Base-by-base conservation (phyloP, 2,329 filamentous ascomycete species). In the Chlorencoelia australis region DNA sequence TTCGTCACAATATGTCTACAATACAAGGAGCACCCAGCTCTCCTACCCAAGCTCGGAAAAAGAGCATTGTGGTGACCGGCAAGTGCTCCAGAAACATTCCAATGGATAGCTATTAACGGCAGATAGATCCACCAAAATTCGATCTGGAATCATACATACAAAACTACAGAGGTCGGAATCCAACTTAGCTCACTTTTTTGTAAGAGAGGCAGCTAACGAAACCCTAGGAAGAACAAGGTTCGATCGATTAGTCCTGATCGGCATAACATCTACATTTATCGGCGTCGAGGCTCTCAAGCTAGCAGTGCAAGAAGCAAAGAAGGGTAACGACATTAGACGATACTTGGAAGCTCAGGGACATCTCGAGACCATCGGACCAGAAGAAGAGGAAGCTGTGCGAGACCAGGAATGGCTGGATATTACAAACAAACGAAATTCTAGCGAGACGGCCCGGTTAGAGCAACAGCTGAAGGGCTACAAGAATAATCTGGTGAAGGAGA, bases 401-500 rank as follows among this genome's bases (percentile, higher is more conserved):
- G 87, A 96, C 52, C 63, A 68, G 15, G 64, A 65, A n/a, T 96
- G 89, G 89, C 70, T 81, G n/a, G 71, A 80, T 6, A 67, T 64
- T 40, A 80, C 72, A 24, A 73, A 78, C 15, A 74, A 73, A 44
- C 64, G 71, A 34, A 84, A 88, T 50, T 73, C 74, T 48, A 62
- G 65, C 2, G 82, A 94, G 58, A 79, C 79, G 1, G 68, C 75
- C 37, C 74, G 82, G n/a, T 67, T 96, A 37, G 86, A 95, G 55
- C 66, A 72, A 11, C 86, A 96, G 59, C 67, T 98, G 14, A 88
- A 87, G 59, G 81, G 80, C 1, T 96, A 96, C 61, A 94, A 91
- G 62, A 94, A 95, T 56, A 98, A 96, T 52, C 64, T 96, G 28
- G 87, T 98, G 51, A 94, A 95, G 58, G 91, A 98, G 63, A 95